phyloP scores from a whole-genome alignment of 108 stramenopile genomes.

The Asterionellopsis glacialis region DNA sequence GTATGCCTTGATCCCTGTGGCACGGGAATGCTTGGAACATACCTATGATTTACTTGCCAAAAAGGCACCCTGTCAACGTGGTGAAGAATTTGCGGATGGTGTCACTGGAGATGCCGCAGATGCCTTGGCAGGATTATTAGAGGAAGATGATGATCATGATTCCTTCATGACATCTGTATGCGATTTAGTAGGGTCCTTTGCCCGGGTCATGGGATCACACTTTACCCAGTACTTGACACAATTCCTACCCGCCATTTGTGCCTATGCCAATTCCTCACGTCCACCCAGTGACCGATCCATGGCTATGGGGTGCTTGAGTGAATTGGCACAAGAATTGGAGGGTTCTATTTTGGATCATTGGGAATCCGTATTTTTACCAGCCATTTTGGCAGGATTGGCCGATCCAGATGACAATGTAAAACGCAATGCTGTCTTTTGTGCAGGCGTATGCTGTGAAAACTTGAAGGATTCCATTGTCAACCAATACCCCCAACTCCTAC shows the following conservation, averaged over 20 bases:
- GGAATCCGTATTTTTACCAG: constrained; percentile 76
- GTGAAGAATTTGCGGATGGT: constrained; percentile 33
- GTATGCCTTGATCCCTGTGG: constrained; percentile 62
- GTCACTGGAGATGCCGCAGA: constrained; percentile 17
- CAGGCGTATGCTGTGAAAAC: constrained; percentile 85
- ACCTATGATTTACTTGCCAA: constrained; percentile 70
- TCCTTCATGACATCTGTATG: constrained; percentile 86
- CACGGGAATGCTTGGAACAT: constrained; percentile 56
- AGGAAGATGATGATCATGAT: constrained; percentile 94
- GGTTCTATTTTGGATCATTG: constrained; percentile 71
- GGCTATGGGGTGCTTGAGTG: constrained; percentile 94
- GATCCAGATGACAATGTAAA: constrained; percentile 87
- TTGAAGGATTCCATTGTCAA: constrained; percentile 51
- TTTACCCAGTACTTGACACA: constrained; percentile 76
- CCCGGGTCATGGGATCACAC: constrained; percentile 79
- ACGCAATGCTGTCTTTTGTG: constrained; percentile 92
- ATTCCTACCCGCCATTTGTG: constrained; percentile 83
- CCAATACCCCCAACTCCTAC: constrained; percentile 68
- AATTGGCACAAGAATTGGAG: constrained; percentile 87
- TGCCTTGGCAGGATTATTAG: constrained; percentile 69
- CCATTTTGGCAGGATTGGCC: constrained; percentile 64
- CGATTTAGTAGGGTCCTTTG: constrained; percentile 82
- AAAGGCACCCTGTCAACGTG: constrained; percentile 70
- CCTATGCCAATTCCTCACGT: constrained; percentile 85
- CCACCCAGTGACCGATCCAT: constrained; percentile 90